These are phyloP conservation scores for Nematocida homosporus DNA, from an alignment of 371 early-diverging fungal genomes.

Conservation along the genomic window DNA sequence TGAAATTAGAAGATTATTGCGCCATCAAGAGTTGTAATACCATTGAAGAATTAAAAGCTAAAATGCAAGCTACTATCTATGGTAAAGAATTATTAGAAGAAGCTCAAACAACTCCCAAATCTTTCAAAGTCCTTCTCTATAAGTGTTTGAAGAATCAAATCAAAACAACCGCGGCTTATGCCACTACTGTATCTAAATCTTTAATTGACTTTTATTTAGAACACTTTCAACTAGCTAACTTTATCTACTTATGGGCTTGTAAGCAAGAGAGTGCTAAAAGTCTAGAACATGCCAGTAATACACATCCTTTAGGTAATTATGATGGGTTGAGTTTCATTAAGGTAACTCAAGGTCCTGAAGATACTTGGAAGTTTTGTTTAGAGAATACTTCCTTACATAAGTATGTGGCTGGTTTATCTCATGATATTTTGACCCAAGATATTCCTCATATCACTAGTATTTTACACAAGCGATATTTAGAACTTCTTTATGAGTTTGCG, in stretches of 20 bases:
- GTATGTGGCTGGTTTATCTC: conserved; percentile 52
- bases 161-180: conserved; percentile 6
- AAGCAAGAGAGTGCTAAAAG: conserved; percentile 51
- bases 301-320: conserved; percentile 63
- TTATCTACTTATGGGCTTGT: conserved; percentile 61
- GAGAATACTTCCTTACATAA: conserved; percentile 62
- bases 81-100: conserved; percentile 42
- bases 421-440: conserved; percentile 60
- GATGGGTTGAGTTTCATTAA: conserved; percentile 61
- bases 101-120: conserved; percentile 1
- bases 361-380: conserved; percentile 64
- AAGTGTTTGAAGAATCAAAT: conserved; percentile 33
- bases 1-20: conserved; percentile 58
- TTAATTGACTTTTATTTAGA: conserved; percentile 62
- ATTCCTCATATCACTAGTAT: conserved; percentile 54
- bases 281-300: conserved; percentile 31
- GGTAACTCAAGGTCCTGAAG: conserved; percentile 60
- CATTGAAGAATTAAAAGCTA: conserved; percentile 62
- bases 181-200: conserved; percentile 5
- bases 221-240: conserved; percentile 61
- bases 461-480: conserved; percentile 56
- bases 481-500: conserved; percentile 45
- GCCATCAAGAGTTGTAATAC: conserved; percentile 54
- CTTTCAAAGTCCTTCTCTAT: conserved; percentile 25
- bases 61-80: conserved; percentile 48